These are phyloP conservation scores for Erigeron canadensis DNA, from an alignment of 129 eudicot genomes.

Conservation along the genomic window DNA sequence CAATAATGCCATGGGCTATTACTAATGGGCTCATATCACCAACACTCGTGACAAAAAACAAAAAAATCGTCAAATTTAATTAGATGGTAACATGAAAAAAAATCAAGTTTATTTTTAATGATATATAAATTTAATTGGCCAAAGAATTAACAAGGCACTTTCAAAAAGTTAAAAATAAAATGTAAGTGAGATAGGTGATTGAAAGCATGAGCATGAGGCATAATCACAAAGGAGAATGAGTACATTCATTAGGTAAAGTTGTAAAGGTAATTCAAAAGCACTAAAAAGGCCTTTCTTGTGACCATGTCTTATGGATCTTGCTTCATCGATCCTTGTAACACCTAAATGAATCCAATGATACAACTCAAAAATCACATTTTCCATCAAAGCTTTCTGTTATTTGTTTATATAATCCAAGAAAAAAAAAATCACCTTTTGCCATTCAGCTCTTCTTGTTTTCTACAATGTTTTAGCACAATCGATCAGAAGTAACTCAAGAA, in stretches of 20 bases:
- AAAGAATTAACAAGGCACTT: background rate
- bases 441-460: background rate
- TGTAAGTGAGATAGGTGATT: slow-evolving; percentile 21
- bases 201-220: slow-evolving; percentile 32
- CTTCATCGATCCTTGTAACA: slow-evolving; percentile 25
- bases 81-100: too few species aligned
- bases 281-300: slow-evolving; percentile 22
- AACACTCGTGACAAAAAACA: too few species aligned
- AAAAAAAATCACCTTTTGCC: background rate
- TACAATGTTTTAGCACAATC: background rate
- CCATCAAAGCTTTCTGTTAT: background rate
- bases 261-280: slow-evolving; percentile 35
- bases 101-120: background rate
- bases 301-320: slow-evolving; percentile 37
- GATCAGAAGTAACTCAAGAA: too few species aligned
- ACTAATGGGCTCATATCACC: too few species aligned
- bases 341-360: slow-evolving; percentile 31
- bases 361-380: slow-evolving; percentile 18
- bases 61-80: too few species aligned
- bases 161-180: background rate
- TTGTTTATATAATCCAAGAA: background rate
- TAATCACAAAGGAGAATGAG: slow-evolving; percentile 30
- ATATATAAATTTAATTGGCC: background rate
- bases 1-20: too few species aligned
- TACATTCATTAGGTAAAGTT: slow-evolving; percentile 45